Percentiles rank a stretch among this genome's conserved stretches.
Evolutionary conservation across 805 yeast species (phyloP).

Genomic region (Saccharomycopsis fermentans): DNA sequence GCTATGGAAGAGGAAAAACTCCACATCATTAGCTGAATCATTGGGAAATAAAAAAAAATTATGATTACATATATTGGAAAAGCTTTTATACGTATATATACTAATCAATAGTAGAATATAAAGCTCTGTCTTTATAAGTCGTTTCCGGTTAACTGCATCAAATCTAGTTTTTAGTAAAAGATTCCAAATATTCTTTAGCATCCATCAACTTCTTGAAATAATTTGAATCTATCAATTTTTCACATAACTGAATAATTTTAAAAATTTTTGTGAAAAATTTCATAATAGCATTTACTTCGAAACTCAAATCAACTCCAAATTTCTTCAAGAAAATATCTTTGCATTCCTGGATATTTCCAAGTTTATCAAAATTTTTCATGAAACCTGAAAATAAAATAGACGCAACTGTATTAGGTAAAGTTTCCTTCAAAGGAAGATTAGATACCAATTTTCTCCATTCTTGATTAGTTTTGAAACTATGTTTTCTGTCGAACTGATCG

Average conservation of each 20-base stretch:
- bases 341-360: slow-evolving; percentile 13
- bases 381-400: slow-evolving; percentile 47
- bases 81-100: neutral
- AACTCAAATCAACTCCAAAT: slow-evolving; percentile 1
- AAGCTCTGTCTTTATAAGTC: neutral
- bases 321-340: slow-evolving; percentile 12
- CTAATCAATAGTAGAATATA: neutral
- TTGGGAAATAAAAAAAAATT: neutral
- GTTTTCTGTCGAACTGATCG: slow-evolving; percentile 47
- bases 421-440: slow-evolving; percentile 50
- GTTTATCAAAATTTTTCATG: slow-evolving; percentile 18
- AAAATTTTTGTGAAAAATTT: neutral
- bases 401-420: slow-evolving; percentile 49
- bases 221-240: slow-evolving; percentile 1
- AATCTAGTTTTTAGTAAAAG: neutral
- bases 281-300: neutral
- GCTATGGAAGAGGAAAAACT: slow-evolving; percentile 76
- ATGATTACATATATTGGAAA: neutral
- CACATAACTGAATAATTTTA: slow-evolving; percentile 3
- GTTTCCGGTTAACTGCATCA: neutral
- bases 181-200: slow-evolving; percentile 11
- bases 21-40: neutral
- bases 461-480: slow-evolving; percentile 27
- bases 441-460: slow-evolving; percentile 52
- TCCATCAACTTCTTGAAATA: slow-evolving; percentile 10